Base-by-base conservation (phyloP, 495 filamentous ascomycete genomes). In the Usnea hakonensis region DNA sequence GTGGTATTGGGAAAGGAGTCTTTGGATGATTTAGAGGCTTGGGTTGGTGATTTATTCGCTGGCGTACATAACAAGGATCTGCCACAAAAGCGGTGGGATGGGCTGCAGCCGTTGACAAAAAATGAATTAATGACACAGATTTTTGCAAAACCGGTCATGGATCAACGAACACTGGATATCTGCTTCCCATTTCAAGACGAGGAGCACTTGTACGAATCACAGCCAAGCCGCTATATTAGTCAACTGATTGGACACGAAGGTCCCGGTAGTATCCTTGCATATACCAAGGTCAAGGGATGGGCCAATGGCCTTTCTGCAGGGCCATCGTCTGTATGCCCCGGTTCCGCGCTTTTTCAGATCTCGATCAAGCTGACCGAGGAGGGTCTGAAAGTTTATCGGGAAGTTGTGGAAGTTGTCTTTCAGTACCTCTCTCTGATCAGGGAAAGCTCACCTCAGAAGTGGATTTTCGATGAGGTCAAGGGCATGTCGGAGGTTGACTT, bases 231-330 rank as follows among this genome's bases (percentile, higher is more conserved):
- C 40, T 99, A 97, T 70, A 82, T 96, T 65, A 89, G 88, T 69
- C 94, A 99, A 70, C 74, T 99, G 52, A 92, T 99, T 65, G 94
- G 94, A 17, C 95, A 99, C 65, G 94, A 99, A 73, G 94, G 94
- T 1, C 94, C 94, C 10, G 94, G 94, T 3, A 97, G 94, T 76
- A 92, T 99, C 66, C 84, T 99, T 72, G 86, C 94, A 1, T 92
- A 96, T 71, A 82, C 96, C 71, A 99, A 97, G 75, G 87, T 84
- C 28, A 96, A 95, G 73, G 94, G 95, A 48, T 97, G 91, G 95
- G 91, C 88, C 13, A 96, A 95, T 75, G 85, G 85, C 3, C 77
- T 99, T 14, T 86, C 85, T 62, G 90, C 93, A 58, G 94, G 93
- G 41, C 79, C 83, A 28, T 86, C 84, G 70, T 77, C 85, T 5